phyloP scores from a whole-genome alignment of 129 eudicot genomes.

The Gnaphalium uliginosum region DNA sequence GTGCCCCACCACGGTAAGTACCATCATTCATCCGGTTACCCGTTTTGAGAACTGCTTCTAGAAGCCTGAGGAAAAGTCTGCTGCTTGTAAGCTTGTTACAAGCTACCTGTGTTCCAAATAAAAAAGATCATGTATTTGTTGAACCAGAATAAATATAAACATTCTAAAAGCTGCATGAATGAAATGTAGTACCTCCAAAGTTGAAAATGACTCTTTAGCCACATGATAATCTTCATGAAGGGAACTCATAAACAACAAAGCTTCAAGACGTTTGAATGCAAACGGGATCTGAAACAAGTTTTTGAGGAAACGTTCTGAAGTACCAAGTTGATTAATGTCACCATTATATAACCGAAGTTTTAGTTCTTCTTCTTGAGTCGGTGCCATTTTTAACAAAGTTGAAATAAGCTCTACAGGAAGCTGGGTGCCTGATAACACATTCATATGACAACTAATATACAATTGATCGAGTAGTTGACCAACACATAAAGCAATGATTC shows the following conservation, averaged over 20 bases:
- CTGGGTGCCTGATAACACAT: constrained; percentile 58
- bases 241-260: constrained; percentile 65
- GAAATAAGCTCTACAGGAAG: constrained; percentile 74
- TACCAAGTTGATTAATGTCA: constrained; percentile 63
- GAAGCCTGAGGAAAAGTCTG: constrained; percentile 80
- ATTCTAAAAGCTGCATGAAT: too few relatives aligned
- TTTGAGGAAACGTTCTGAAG: constrained; percentile 84
- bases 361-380: constrained; percentile 78
- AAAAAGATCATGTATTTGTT: constrained; percentile 15
- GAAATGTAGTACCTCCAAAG: constrained; percentile 70
- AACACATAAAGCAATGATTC: not conserved
- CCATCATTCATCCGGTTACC: constrained; percentile 96
- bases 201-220: constrained; percentile 55
- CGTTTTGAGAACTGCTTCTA: constrained; percentile 94
- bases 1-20: constrained; percentile 86
- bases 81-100: constrained; percentile 74
- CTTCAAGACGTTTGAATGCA: constrained; percentile 77
- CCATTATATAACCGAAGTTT: constrained; percentile 66
- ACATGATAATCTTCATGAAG: constrained; percentile 63
- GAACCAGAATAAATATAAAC: too few relatives aligned
- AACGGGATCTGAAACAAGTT: constrained; percentile 70
- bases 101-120: constrained; percentile 57
- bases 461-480: not conserved
- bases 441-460: not conserved
- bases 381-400: constrained; percentile 87